A percentile compares a stretch with the other conserved stretches of the same genome.
Conservation (phyloP, 192 early-diverging fungal genomes). For the Podila verticillata region DNA sequence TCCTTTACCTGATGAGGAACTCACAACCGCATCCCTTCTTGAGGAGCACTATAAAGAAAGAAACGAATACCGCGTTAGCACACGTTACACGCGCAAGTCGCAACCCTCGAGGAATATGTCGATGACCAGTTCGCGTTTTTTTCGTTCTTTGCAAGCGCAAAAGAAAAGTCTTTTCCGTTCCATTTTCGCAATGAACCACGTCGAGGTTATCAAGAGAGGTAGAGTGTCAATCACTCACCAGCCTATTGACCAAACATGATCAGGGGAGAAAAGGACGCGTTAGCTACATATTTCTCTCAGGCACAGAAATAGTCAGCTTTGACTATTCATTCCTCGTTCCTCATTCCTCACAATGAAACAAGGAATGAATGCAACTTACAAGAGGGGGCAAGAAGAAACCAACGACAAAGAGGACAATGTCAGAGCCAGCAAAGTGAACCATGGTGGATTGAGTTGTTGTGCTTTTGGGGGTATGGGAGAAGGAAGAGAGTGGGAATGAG, state of each 20-base stretch:
- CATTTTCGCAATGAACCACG: not conserved
- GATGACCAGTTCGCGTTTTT: no score
- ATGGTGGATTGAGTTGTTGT: not conserved
- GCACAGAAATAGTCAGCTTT: no score
- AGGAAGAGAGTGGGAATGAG: not conserved
- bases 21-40: constrained; percentile 41
- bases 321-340: no score
- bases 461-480: not conserved
- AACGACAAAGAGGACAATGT: constrained; percentile 60
- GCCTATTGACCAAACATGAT: not conserved
- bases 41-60: constrained; percentile 16
- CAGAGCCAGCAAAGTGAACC: constrained; percentile 52
- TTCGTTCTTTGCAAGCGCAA: not conserved
- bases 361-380: constrained; percentile 11
- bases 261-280: not conserved
- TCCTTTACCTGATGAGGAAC: constrained; percentile 34
- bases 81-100: not conserved
- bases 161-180: not conserved
- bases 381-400: constrained; percentile 61
- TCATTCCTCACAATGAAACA: not conserved
- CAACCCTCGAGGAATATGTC: not conserved
- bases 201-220: no score
- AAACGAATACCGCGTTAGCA: not conserved
- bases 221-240: constrained; percentile 9
- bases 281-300: not conserved